These are phyloP conservation scores for Alternaria ventricosa DNA, from an alignment of 2,329 filamentous ascomycete genomes.

Conservation along the genomic window DNA sequence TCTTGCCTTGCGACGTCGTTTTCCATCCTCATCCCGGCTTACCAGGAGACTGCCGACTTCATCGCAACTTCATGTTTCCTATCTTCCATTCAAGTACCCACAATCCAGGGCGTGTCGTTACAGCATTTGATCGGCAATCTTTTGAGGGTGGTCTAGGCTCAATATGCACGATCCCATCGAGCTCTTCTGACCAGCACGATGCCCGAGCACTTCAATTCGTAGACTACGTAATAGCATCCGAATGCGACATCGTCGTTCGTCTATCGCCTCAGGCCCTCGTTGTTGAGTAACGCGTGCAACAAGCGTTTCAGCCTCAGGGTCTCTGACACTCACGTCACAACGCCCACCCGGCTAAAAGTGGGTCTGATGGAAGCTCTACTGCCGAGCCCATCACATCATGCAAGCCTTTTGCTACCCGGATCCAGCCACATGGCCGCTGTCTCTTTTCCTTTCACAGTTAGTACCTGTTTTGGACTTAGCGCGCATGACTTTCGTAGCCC, in stretches of 20 bases:
- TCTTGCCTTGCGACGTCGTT: background rate
- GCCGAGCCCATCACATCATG: slow-evolving; percentile 20
- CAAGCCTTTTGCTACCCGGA: slow-evolving; percentile 6
- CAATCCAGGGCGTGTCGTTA: background rate
- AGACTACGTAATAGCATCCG: background rate
- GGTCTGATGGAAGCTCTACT: slow-evolving; percentile 3
- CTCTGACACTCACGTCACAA: slow-evolving; percentile 27
- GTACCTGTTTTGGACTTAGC: slow-evolving; percentile 4
- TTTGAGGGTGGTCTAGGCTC: background rate
- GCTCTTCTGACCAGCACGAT: background rate
- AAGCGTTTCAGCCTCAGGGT: slow-evolving; percentile 31
- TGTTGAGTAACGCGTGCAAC: slow-evolving; percentile 4
- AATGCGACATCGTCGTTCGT: slow-evolving; percentile 1
- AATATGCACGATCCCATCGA: background rate
- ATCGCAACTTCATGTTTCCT: background rate
- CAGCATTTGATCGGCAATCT: background rate
- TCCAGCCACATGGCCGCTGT: background rate
- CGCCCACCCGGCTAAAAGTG: slow-evolving; percentile 18
- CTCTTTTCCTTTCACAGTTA: slow-evolving; percentile 1
- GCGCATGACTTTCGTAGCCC: slow-evolving; percentile 9
- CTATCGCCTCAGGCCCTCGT: slow-evolving; percentile 7
- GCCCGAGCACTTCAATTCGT: background rate
- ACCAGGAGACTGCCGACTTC: background rate
- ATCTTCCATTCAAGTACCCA: background rate
- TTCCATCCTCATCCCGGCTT: background rate